Evolutionary conservation across 75 land plant genomes (phyloP).

Genomic region (Sequoiadendron giganteum): DNA sequence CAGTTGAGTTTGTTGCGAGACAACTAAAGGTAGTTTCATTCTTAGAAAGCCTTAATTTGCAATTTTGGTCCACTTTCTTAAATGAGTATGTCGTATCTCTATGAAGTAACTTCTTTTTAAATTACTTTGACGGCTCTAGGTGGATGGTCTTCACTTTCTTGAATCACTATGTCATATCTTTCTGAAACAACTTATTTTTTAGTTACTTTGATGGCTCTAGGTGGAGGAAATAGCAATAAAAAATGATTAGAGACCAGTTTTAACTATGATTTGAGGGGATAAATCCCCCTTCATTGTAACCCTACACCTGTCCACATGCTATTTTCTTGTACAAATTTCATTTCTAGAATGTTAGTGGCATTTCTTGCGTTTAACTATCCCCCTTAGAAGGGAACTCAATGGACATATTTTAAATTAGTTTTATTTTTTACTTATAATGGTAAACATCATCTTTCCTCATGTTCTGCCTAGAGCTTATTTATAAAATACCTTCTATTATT

Average conservation of each 20-base stretch:
- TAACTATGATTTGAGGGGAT: not conserved
- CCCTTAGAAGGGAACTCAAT: not conserved
- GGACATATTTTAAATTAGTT: not conserved
- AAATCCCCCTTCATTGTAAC: not conserved
- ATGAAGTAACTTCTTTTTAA: not conserved
- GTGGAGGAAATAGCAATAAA: not conserved
- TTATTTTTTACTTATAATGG: too few species aligned
- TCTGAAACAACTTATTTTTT: not conserved
- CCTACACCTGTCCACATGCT: not conserved
- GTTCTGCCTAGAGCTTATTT: not conserved
- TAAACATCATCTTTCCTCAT: not conserved
- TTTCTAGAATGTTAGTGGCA: not conserved
- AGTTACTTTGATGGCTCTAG: not conserved
- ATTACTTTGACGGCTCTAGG: not conserved
- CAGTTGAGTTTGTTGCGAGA: slow-evolving; percentile 71
- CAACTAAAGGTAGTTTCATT: slow-evolving; percentile 51
- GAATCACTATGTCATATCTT: not conserved
- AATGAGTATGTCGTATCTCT: not conserved
- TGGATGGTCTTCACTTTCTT: not conserved
- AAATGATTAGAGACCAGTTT: not conserved
- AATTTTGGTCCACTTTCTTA: not conserved
- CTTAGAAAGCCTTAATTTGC: not conserved
- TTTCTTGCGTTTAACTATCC: not conserved
- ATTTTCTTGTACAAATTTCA: not conserved
- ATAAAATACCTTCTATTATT: too few species aligned